These are phyloP conservation scores for Berkeleyomyces basicola DNA, from an alignment of 2,329 filamentous ascomycete genomes.

Conservation along the genomic window DNA sequence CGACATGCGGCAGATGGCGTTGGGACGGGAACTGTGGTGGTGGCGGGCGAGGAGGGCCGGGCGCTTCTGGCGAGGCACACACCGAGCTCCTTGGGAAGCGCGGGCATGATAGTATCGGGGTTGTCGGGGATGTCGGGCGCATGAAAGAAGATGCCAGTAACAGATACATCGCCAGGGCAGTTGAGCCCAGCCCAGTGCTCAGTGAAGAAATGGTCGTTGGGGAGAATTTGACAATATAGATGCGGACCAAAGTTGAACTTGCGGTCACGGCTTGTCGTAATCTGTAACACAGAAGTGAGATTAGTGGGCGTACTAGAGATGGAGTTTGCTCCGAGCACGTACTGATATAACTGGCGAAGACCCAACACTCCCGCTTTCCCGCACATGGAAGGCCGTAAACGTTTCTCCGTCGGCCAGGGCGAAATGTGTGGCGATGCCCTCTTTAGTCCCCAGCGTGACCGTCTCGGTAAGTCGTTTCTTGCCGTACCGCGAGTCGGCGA, in stretches of 20 bases:
- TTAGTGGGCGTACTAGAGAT: neutral
- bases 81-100: constrained; percentile 9
- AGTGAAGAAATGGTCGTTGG: constrained; percentile 12
- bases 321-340: neutral
- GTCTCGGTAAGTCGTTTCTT: neutral
- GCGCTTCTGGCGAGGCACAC: neutral
- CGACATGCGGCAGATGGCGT: neutral
- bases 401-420: neutral
- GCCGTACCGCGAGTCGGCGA: neutral
- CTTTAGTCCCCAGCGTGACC: neutral
- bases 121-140: constrained; percentile 7
- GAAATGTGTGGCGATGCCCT: constrained; percentile 11
- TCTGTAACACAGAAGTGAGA: neutral
- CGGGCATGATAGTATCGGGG: constrained; percentile 1
- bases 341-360: constrained; percentile 9
- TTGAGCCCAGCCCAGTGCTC: constrained; percentile 8
- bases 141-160: constrained; percentile 10
- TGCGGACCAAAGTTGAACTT: constrained; percentile 11
- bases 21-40: neutral
- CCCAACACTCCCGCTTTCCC: constrained; percentile 6
- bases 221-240: constrained; percentile 8
- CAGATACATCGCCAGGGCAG: constrained; percentile 1
- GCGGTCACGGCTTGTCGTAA: constrained; percentile 2
- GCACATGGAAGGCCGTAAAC: constrained; percentile 6
- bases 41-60: neutral